Base-by-base conservation (phyloP, 208 protist species). In the Trypanosoma rangeli region DNA sequence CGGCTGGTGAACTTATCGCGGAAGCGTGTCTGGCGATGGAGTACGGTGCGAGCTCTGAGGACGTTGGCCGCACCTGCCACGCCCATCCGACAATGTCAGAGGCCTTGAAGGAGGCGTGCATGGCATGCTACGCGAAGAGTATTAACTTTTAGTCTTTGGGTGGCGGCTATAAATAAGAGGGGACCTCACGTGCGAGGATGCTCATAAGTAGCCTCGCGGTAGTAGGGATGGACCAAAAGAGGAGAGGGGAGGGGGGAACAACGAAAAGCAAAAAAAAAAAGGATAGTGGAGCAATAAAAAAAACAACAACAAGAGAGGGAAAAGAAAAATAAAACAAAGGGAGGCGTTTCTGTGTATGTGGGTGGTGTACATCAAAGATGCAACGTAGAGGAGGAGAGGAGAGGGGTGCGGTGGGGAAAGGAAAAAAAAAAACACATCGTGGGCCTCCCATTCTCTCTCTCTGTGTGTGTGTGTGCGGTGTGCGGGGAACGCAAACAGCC, bases 11-110 rank as follows among this genome's bases (percentile, higher is more conserved):
- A 86, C 79, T 99, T 73, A 99, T 99, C 68, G 94, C 92, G 48
- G 98, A 99, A 88, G 84, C 87, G 28, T 87, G 92, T n/a, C 88
- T 99, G 8, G 98, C 96, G 46, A 98, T 99, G 85, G 98, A 99
- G 86, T 99, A 99, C 89, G 98, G 97, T 68, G 98, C 97, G 10
- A 96, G 87, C 55, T 87, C 88, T 44, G 98, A 99, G 86, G 98
- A 99, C 75, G 84, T 99, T 28, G 98, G 94, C 33, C 92, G 98
- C 77, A 99, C 98, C 15, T 99, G 98, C 89, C 98, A 99, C 83
- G 98, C 98, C 37, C 98, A 99, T 89, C 98, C 98, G 61, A 99
- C 98, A 13, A 88, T 99, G 73, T 93, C 84, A 24, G 99, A 99
- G 91, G 98, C 98, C 28, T 82, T 99, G 66, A 99, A 99, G 87